Evolutionary conservation across 331 rosid genomes (phyloP), one percentile per base, ranked within the genome.

Genomic region (Ulmus americana): DNA sequence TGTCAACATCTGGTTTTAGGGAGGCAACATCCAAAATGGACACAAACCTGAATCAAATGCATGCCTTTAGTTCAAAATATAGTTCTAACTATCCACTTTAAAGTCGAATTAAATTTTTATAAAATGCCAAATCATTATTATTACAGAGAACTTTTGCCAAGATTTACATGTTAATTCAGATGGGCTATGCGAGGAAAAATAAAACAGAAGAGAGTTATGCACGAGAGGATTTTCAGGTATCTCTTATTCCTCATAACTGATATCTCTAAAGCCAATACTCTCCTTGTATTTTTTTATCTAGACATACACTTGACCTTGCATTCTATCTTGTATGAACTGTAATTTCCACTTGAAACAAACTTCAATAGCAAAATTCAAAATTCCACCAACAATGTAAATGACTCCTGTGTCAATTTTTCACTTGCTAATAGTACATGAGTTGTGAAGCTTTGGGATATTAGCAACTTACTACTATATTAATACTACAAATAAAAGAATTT

Each of bases 1-100:
- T 80, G 41, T 63, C 78, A 7, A 70, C 86, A 57, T 73, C 85
- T 76, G 97, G 95, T 79, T 92, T 92, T 64, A 88, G 73, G 75
- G 98, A 84, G 72, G 95, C 84, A 74, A 79, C 96, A 74, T 92
- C 90, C 87, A 92, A 80, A 80, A 88, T 79, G 75, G 90, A 86
- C 54, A 86, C 94, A 67, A 86, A 92, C 88, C 96, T 92, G 89
- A 72, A 66, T 51, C 35, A 52, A 67, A 73, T 60, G 67, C 44
- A 54, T 39, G 46, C 22, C 68, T 44, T 61, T 44, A 61, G 49
- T 16, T 44, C 39, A 41, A 61, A 16, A 61, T 20, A 61, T 18
- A 43, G 53, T 12, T 44, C 5, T 61, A 10, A 38, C 9, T 6
- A 60, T 41, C 39, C 58, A 16, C 58, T 56, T 28, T 12, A 56